Evolutionary conservation across 441 rosid genomes (phyloP), one percentile per base, ranked within the genome.

Genomic region (Erysimum pusillum): DNA sequence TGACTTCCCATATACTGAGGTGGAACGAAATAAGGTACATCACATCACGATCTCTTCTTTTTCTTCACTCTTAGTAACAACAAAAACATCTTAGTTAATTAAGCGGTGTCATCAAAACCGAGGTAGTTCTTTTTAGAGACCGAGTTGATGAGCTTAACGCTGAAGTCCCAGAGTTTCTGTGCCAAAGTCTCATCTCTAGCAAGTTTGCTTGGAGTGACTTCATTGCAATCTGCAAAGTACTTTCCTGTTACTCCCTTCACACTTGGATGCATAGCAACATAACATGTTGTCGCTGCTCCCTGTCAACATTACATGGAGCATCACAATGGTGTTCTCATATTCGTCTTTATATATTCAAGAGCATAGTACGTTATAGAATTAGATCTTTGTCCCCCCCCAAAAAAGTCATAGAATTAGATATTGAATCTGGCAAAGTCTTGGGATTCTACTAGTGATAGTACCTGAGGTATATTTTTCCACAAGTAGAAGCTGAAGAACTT

Each of bases 271-370:
- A 95, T 83, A 5, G 97, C 99, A 0, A 80, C 91, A 51, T 90
- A 93, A 85, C 99, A 93, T 17, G 93, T 87, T 8, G 99, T 93
- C 13, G 99, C 99, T 52, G 98, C 99, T 59, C 99, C 99, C 98
- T 93, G 80, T 41, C 45, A 67, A 32, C 35, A 63, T 35, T 3
- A 13, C 46, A 58, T 5, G 35, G 38, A 22, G 9, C 14, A 46
- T 77, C 46, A 56, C 48, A 35, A 66, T 36, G 1, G 51, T 49
- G 10, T 13, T 57, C 48, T 65, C 12, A 35, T 36, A 48, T 18
- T 56, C 12, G 20, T 58, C 32, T 22, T 41, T 53, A n/a, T n/a
- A n/a, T 12, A 5, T 42, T 57, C 28, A 67, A 15, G 25, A 38
- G 11, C 51, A 69, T 42, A 11, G 14, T 22, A 22, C 25, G 25